phyloP scores from a whole-genome alignment of 2,329 filamentous ascomycete species.

The Fusarium virguliforme region DNA sequence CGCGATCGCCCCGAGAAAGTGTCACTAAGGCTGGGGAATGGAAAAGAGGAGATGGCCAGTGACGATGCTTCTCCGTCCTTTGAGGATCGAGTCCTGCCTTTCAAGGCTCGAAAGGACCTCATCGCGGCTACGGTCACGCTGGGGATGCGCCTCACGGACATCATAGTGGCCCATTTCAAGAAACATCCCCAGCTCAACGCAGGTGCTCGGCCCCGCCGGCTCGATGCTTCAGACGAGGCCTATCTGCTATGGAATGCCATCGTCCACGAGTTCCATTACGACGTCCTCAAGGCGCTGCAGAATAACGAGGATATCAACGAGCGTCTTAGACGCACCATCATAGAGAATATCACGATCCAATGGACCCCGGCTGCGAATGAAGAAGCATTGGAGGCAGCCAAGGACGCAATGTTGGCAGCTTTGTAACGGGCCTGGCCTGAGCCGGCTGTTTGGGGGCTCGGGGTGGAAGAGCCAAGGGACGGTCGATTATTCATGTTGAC shows the following conservation, averaged over 20 bases:
- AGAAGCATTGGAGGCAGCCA: background rate
- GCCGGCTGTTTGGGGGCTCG: background rate
- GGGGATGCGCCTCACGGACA: background rate
- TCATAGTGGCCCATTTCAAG: background rate
- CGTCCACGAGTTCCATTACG: background rate
- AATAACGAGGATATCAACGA: background rate
- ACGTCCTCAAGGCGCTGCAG: background rate
- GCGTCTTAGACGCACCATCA: background rate
- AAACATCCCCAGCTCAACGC: background rate
- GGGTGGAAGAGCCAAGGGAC: background rate
- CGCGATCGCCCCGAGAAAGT: background rate
- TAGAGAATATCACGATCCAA: background rate
- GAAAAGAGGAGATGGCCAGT: too few species aligned
- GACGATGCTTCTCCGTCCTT: too few species aligned
- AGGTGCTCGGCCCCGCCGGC: background rate
- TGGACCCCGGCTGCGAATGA: background rate
- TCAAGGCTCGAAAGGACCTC: background rate
- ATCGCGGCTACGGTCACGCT: background rate
- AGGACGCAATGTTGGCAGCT: background rate
- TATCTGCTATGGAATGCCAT: background rate
- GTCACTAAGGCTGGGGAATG: too few species aligned
- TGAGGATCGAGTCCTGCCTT: background rate
- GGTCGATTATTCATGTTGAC: too few species aligned
- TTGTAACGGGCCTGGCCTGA: background rate
- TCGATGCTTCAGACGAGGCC: background rate